phyloP scores from a whole-genome alignment of 352 stramenopile genomes.

The Halophytophthora batemanensis region DNA sequence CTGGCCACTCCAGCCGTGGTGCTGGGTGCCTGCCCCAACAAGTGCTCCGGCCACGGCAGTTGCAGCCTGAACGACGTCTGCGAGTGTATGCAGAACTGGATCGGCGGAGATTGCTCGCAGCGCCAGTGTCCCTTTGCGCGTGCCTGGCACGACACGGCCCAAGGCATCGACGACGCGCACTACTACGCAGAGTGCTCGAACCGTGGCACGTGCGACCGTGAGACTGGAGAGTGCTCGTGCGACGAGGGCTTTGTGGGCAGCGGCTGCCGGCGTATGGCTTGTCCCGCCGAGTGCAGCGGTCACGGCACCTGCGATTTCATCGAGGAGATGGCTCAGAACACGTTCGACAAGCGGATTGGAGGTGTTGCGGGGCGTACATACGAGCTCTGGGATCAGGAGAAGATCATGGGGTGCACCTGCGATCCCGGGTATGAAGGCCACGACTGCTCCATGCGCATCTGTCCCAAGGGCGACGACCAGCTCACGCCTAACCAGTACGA shows the following conservation, averaged over 20 bases:
- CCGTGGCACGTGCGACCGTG: constrained; percentile 69
- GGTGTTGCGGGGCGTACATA: constrained; percentile 32
- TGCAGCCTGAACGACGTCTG: constrained; percentile 64
- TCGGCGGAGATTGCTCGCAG: constrained; percentile 57
- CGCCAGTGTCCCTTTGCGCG: constrained; percentile 44
- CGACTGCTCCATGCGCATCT: constrained; percentile 55
- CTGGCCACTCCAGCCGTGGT: constrained; percentile 25
- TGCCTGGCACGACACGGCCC: constrained; percentile 55
- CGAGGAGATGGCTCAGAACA: constrained; percentile 47
- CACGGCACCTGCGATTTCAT: constrained; percentile 73
- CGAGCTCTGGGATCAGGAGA: constrained; percentile 76
- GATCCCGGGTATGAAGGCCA: constrained; percentile 54
- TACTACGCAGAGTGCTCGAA: constrained; percentile 52
- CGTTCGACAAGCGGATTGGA: constrained; percentile 41
- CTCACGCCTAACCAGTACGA: constrained; percentile 50
- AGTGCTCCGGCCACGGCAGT: constrained; percentile 57
- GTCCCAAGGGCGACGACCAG: constrained; percentile 60
- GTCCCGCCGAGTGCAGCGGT: constrained; percentile 45
- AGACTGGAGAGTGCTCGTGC: constrained; percentile 74
- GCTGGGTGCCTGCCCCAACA: constrained; percentile 47
- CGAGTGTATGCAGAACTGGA: constrained; percentile 58
- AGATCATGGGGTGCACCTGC: constrained; percentile 79
- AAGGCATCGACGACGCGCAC: constrained; percentile 48
- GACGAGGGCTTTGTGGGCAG: constrained; percentile 74
- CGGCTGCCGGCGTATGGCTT: constrained; percentile 62